Conservation (phyloP, 2,329 filamentous ascomycete species). For the Fusarium humuli region DNA sequence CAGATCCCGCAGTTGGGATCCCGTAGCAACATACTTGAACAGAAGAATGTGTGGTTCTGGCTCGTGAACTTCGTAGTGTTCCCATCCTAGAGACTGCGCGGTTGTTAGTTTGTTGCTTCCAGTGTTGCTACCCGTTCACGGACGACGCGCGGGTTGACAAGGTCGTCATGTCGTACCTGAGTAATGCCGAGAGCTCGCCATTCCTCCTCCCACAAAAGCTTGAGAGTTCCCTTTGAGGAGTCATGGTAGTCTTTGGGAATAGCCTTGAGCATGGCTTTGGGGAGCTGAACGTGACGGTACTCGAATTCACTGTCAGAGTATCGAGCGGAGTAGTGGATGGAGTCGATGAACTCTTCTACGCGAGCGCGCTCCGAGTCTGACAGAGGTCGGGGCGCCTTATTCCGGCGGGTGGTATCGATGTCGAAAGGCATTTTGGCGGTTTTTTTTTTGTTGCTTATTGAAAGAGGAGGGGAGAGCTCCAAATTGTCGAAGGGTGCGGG, state of each 20-base stretch:
- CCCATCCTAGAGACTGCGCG: conserved; percentile 92
- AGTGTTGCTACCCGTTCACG: neutral
- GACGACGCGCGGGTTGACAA: neutral
- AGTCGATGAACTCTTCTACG: conserved; percentile 91
- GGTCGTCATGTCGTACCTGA: conserved; percentile 70
- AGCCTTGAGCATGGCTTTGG: conserved; percentile 97
- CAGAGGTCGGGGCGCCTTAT: conserved; percentile 84
- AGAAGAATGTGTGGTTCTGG: conserved; percentile 98
- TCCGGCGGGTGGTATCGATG: conserved; percentile 87
- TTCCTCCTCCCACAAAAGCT: conserved; percentile 97
- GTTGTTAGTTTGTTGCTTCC: conserved; percentile 27
- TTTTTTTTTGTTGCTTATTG: neutral
- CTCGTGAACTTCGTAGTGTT: conserved; percentile 99
- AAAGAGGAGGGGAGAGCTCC: conserved; percentile 24
- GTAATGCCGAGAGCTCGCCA: conserved; percentile 98
- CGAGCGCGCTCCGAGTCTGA: conserved; percentile 83
- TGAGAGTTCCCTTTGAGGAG: conserved; percentile 87
- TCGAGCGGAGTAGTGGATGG: conserved; percentile 96
- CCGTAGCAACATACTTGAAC: conserved; percentile 83
- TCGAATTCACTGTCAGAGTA: conserved; percentile 95
- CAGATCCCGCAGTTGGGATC: neutral
- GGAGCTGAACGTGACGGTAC: conserved; percentile 97
- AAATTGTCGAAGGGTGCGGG: conserved; percentile 32
- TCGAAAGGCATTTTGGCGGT: conserved; percentile 51
- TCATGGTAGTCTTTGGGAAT: conserved; percentile 98